Evolutionary conservation across 192 early-diverging fungal species (phyloP).

Genomic region (Chytriomyces sp.): DNA sequence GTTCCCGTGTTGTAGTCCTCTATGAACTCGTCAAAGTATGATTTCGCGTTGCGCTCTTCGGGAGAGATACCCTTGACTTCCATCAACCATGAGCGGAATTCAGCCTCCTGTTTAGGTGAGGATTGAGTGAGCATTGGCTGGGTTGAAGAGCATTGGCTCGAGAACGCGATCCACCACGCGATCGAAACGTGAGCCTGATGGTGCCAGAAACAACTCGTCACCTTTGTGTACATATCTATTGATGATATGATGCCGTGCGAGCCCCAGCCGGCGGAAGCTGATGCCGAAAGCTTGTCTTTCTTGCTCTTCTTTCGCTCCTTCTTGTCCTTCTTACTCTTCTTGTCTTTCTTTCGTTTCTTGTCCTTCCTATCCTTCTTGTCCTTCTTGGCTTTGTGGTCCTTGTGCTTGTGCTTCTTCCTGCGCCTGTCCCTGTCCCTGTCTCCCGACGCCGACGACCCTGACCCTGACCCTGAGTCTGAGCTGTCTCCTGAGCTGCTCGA

Average conservation of each 20-base stretch:
- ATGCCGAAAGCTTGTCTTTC: slow-evolving; percentile 7
- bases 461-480: slow-evolving; percentile 1
- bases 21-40: slow-evolving; percentile 47
- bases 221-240: slow-evolving; percentile 28
- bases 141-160: neutral
- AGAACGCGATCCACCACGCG: neutral
- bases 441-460: neutral
- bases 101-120: slow-evolving; percentile 41
- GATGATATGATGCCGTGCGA: slow-evolving; percentile 33
- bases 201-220: neutral
- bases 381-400: slow-evolving; percentile 30
- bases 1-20: slow-evolving; percentile 53
- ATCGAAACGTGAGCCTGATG: no score
- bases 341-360: slow-evolving; percentile 28
- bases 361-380: slow-evolving; percentile 30
- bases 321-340: slow-evolving; percentile 40
- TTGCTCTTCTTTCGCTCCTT: slow-evolving; percentile 32
- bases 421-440: neutral
- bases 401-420: slow-evolving; percentile 18
- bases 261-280: slow-evolving; percentile 13
- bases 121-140: no score
- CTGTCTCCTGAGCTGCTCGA: neutral
- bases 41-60: slow-evolving; percentile 43
- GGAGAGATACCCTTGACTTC: slow-evolving; percentile 50
- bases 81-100: slow-evolving; percentile 52